Base-by-base conservation (phyloP, 805 yeast genomes). In the Kodamaea hsintzibuensis region DNA sequence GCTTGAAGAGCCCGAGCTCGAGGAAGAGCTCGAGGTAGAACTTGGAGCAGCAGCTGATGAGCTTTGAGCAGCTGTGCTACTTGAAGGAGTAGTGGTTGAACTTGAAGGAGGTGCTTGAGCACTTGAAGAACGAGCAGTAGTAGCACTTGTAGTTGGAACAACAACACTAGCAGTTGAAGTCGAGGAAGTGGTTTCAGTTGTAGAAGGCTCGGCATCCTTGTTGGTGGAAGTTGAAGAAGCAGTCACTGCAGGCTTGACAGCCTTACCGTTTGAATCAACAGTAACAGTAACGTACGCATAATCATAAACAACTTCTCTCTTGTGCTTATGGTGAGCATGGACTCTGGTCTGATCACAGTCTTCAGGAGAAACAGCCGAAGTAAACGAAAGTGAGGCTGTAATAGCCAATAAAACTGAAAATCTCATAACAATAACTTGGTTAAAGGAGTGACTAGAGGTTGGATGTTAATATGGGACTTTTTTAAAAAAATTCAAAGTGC, bases 271-370 rank as follows among this genome's bases (percentile, higher is more conserved):
- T 42, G 73, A 76, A 57, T 78, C 74, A 52, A 76, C 77, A 55
- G 79, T 70, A 51, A 77, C 76, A 38, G 78, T 74, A 50, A 74
- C 75, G 57, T 72, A 68, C 37, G 77, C 80, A 57, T 78, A 78
- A 63, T 78, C 81, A 56, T 78, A 74, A 43, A 81, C 86, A 58
- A 78, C 80, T 47, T 82, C 85, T 74, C 83, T 80, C 70, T 77
- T 83, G 70, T 79, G 85, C 67, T 73, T 81, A 73, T 80, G 86
- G 74, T 85, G 88, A 55, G 78, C 77, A 73, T 84, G 89, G 64
- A 70, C 68, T 52, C 66, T 69, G 63, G 77, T 71, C 53, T 79
- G 71, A 63, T 76, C 66, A 58, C 80, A 78, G 56, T 66, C 77
- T 45, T 73, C 72, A 14, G 62, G 64, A 19, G 67, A 62, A 17